Base-by-base conservation (phyloP, 768 basidiomycete species). In the Agrocybe pediades region DNA sequence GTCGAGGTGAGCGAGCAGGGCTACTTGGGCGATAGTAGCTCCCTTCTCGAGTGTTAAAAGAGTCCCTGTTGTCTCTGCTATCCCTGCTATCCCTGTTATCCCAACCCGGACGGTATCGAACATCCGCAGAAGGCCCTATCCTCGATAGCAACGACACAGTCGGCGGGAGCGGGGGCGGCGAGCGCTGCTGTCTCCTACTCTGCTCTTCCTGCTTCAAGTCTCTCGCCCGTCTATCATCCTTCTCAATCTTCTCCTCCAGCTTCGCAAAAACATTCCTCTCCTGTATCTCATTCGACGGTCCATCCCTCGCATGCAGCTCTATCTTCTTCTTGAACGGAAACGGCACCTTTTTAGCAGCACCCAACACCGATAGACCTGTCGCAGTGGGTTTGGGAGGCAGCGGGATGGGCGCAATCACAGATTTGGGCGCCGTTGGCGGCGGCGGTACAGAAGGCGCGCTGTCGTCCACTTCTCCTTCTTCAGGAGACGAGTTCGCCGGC, bases 401-500 rank as follows among this genome's bases (percentile, higher is more conserved):
- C 20, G 66, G 62, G 33, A 71, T 61, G 46, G 65, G 62, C 29
- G 66, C 57, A 46, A 68, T 66, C 46, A 58, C 48, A 36, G 65
- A 65, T 30, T 64, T 53, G 33, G 65, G 53, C 41, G 57, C 48
- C 40, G 61, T 54, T 47, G 65, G 53, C n/a, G n/a, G n/a, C n/a
- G n/a, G n/a, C n/a, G n/a, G n/a, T n/a, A n/a, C n/a, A n/a, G n/a
- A n/a, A n/a, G n/a, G n/a, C 27, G 62, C 42, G 41, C 62, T 55
- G 60, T 91, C 89, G 70, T 90, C 88, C 45, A 92, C 72, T 62
- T 92, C 90, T 55, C 90, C 90, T 65, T 92, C 90, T 68, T 92
- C 90, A 46, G 89, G 89, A 1, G 88, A 84, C 9, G 86, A 86
- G 2, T 85, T 78, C 8, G 76, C 74, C 17, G 66, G 73, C 41